Conservation (phyloP, 768 basidiomycete species). For the Amanita fuliginea region DNA sequence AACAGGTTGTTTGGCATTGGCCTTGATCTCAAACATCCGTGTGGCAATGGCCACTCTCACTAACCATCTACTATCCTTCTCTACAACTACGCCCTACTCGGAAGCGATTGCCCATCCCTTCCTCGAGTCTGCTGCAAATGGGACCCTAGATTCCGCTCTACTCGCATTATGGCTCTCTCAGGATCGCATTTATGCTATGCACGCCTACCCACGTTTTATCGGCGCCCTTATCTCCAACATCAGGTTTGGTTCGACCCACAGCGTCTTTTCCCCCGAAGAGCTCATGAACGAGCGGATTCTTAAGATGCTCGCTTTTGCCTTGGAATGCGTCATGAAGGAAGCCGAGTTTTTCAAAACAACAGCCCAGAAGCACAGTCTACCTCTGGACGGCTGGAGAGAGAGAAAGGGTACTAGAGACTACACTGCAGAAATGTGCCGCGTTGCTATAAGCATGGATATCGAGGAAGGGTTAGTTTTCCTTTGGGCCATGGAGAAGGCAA, state of each 20-base stretch:
- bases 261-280: slow-evolving; percentile 21
- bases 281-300: slow-evolving; percentile 29
- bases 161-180: slow-evolving; percentile 61
- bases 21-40: not conserved
- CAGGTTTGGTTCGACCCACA: slow-evolving; percentile 30
- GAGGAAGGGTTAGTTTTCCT: slow-evolving; percentile 62
- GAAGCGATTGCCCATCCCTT: slow-evolving; percentile 48
- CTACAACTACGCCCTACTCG: slow-evolving; percentile 26
- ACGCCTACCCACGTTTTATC: slow-evolving; percentile 66
- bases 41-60: slow-evolving; percentile 13
- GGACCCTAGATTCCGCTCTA: slow-evolving; percentile 32
- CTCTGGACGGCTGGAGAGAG: slow-evolving; percentile 37
- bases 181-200: slow-evolving; percentile 64
- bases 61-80: slow-evolving; percentile 25
- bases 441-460: slow-evolving; percentile 31
- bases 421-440: slow-evolving; percentile 57
- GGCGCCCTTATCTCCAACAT: slow-evolving; percentile 53
- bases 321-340: slow-evolving; percentile 47
- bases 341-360: slow-evolving; percentile 51
- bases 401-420: slow-evolving; percentile 57
- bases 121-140: slow-evolving; percentile 43
- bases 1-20: slow-evolving; percentile 1
- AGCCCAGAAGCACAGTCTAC: slow-evolving; percentile 31
- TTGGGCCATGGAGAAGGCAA: slow-evolving; percentile 73
- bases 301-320: slow-evolving; percentile 35